These are phyloP conservation scores for Thraustotheca clavata DNA, from an alignment of 352 stramenopile species.

Conservation along the genomic window DNA sequence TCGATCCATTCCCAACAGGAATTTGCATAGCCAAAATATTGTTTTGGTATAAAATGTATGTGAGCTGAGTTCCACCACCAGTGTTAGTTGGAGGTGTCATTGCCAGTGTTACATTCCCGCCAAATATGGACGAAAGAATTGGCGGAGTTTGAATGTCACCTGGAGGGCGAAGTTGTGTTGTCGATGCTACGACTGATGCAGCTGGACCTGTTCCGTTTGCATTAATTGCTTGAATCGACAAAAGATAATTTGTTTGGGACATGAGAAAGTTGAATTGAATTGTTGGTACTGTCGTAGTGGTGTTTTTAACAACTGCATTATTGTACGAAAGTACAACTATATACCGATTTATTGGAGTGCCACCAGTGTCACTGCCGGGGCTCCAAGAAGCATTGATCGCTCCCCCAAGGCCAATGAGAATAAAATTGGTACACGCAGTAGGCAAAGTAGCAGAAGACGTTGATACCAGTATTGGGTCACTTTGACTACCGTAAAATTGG, in stretches of 20 bases:
- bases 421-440: conserved; percentile 21
- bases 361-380: conserved; percentile 36
- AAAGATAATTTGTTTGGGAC: conserved; percentile 29
- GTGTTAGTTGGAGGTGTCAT: conserved; percentile 31
- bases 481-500: conserved; percentile 31
- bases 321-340: conserved; percentile 29
- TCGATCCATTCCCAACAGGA: neutral
- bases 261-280: conserved; percentile 22
- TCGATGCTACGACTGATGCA: conserved; percentile 24
- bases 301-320: conserved; percentile 6
- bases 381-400: conserved; percentile 35
- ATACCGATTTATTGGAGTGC: conserved; percentile 30
- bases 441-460: conserved; percentile 35
- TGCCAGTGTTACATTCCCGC: conserved; percentile 53
- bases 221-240: conserved; percentile 31
- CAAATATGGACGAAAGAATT: conserved; percentile 31
- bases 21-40: conserved; percentile 23
- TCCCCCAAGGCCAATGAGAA: conserved; percentile 25
- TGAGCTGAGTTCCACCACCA: conserved; percentile 30
- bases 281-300: conserved; percentile 11
- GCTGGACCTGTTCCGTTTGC: conserved; percentile 28
- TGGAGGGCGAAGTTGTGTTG: conserved; percentile 22
- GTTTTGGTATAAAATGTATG: conserved; percentile 38
- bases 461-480: conserved; percentile 25
- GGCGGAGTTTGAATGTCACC: conserved; percentile 25